A percentile compares a stretch with the other conserved stretches of the same genome.
Conservation (phyloP, 768 basidiomycete genomes). For the Cubamyces lactineus region DNA sequence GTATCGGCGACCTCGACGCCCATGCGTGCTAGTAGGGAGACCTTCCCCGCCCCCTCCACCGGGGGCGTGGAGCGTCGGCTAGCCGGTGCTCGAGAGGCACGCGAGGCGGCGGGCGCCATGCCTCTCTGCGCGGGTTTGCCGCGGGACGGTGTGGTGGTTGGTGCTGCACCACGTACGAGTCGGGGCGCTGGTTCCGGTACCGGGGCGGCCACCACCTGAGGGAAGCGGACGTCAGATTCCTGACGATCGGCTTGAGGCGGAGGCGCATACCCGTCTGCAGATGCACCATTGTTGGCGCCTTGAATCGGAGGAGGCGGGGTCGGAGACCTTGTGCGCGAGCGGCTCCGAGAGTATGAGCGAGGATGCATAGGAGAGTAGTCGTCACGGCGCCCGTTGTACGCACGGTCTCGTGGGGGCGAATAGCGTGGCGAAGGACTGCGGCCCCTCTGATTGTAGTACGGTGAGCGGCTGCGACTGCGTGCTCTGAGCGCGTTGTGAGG, state of each 20-base stretch:
- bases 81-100: slow-evolving; percentile 13
- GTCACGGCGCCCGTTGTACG: neutral
- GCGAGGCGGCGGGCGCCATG: neutral
- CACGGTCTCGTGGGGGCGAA: neutral
- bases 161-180: neutral
- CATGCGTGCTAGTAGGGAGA: slow-evolving; percentile 7
- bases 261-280: slow-evolving; percentile 14
- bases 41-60: slow-evolving; percentile 1
- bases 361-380: neutral
- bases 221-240: slow-evolving; percentile 15
- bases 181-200: neutral
- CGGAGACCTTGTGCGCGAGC: neutral
- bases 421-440: neutral
- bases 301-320: neutral
- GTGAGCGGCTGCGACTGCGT: neutral
- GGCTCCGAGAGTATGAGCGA: neutral
- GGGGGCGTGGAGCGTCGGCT: slow-evolving; percentile 3
- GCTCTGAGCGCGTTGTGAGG: neutral
- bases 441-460: neutral
- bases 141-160: neutral
- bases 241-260: slow-evolving; percentile 2
- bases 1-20: neutral
- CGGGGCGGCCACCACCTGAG: slow-evolving; percentile 10
- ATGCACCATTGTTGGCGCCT: neutral
- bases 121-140: neutral